Percentiles rank a stretch among this genome's conserved stretches.
Conservation (phyloP, 352 stramenopile species). For the Globisporangium iwayamae region DNA sequence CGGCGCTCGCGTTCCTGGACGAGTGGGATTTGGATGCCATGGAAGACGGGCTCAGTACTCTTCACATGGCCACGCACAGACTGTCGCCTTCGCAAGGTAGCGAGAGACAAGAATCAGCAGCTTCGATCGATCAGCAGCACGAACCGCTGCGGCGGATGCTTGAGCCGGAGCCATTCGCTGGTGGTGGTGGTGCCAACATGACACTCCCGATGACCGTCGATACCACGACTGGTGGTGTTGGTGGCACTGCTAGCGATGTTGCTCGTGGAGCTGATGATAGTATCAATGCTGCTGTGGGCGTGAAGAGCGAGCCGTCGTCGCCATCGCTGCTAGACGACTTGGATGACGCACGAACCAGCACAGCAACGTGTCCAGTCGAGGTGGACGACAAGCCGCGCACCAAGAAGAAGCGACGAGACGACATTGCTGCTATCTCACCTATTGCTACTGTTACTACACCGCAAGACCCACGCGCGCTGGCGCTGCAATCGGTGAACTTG, state of each 20-base stretch:
- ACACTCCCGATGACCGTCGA: not conserved
- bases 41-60: not conserved
- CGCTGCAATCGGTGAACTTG: slow-evolving; percentile 11
- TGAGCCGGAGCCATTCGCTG: slow-evolving; percentile 1
- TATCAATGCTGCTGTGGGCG: not conserved
- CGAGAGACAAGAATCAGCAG: not conserved
- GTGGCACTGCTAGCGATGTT: not conserved
- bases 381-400: slow-evolving; percentile 8
- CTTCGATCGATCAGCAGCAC: not conserved
- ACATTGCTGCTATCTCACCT: not conserved
- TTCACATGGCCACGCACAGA: not conserved
- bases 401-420: slow-evolving; percentile 13
- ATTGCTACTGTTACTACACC: not conserved
- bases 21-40: slow-evolving; percentile 14
- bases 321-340: not conserved
- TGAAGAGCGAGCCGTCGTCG: not conserved
- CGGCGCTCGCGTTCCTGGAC: slow-evolving; percentile 17
- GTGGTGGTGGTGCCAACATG: not conserved
- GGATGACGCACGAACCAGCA: not conserved
- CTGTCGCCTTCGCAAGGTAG: not conserved
- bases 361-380: not conserved
- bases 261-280: not conserved
- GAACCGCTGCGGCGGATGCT: not conserved
- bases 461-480: slow-evolving; percentile 9
- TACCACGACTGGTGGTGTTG: not conserved